These are phyloP conservation scores for Neonothopanus nambi DNA, from an alignment of 1,284 basidiomycete genomes.

Conservation along the genomic window DNA sequence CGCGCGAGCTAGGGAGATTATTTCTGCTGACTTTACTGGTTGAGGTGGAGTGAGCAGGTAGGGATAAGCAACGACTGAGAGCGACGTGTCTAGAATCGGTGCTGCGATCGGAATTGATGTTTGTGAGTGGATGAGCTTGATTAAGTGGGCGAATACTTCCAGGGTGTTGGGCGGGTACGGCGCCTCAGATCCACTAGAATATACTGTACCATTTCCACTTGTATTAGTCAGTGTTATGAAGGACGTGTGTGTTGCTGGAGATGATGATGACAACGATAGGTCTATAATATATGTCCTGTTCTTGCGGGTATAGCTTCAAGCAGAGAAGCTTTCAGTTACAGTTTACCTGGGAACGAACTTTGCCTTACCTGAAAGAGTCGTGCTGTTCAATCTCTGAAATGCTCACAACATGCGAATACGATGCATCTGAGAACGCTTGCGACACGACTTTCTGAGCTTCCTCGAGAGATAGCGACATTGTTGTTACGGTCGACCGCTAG, in stretches of 20 bases:
- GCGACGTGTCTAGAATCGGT: constrained; percentile 39
- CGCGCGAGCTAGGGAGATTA: constrained; percentile 39
- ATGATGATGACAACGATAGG: constrained; percentile 8
- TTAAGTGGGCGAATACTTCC: constrained; percentile 8
- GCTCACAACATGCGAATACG: neutral
- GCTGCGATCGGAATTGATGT: constrained; percentile 42
- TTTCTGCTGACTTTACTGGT: constrained; percentile 31
- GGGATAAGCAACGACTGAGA: constrained; percentile 36
- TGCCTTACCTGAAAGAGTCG: constrained; percentile 10
- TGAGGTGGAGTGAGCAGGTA: constrained; percentile 41
- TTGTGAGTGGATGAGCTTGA: constrained; percentile 16
- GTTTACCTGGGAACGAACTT: too few relatives aligned
- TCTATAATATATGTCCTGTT: constrained; percentile 12
- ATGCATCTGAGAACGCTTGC: constrained; percentile 3
- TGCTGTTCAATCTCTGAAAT: constrained; percentile 2
- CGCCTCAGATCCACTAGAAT: neutral
- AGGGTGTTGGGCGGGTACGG: constrained; percentile 13
- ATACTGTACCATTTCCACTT: neutral
- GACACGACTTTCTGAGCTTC: constrained; percentile 7
- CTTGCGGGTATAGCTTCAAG: constrained; percentile 8
- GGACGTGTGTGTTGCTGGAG: constrained; percentile 9
- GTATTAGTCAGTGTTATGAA: constrained; percentile 8
- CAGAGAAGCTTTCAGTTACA: neutral
- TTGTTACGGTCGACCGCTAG: neutral
- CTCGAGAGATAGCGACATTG: constrained; percentile 4